A percentile compares a stretch with the other conserved stretches of the same genome.
phyloP scores from a whole-genome alignment of 1,284 basidiomycete species.

The Quambalaria eucalypti region DNA sequence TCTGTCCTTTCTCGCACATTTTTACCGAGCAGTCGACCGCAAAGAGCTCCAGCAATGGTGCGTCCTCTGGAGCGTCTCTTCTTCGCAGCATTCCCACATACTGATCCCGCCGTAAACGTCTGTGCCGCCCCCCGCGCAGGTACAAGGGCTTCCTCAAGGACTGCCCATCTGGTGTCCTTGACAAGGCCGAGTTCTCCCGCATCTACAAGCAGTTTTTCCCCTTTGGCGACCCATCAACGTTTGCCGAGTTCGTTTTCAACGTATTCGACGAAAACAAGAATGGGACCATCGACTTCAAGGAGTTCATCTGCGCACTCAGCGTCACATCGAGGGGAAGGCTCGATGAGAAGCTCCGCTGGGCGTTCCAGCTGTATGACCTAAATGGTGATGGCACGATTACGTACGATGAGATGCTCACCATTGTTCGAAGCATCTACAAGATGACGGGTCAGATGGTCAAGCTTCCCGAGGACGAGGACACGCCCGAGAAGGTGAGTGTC shows the following conservation, averaged over 20 bases:
- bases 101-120: background rate
- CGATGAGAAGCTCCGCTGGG: slow-evolving; percentile 99
- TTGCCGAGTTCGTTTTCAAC: slow-evolving; percentile 98
- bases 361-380: slow-evolving; percentile 90
- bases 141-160: slow-evolving; percentile 99
- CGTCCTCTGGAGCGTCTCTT: background rate
- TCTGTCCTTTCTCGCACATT: background rate
- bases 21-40: slow-evolving; percentile 72
- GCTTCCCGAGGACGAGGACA: slow-evolving; percentile 92
- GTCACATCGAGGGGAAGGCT: slow-evolving; percentile 85
- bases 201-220: slow-evolving; percentile 99
- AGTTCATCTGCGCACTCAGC: slow-evolving; percentile 96
- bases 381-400: slow-evolving; percentile 79
- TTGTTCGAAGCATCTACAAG: slow-evolving; percentile 45
- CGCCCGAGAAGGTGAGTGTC: slow-evolving; percentile 78
- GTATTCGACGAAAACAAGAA: slow-evolving; percentile 47
- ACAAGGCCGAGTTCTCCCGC: slow-evolving; percentile 89
- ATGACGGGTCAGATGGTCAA: slow-evolving; percentile 87
- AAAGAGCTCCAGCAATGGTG: slow-evolving; percentile 97
- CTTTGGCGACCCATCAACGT: slow-evolving; percentile 92
- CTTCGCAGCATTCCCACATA: background rate
- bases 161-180: slow-evolving; percentile 90
- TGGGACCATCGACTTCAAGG: slow-evolving; percentile 50
- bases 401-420: slow-evolving; percentile 81
- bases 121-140: slow-evolving; percentile 1